Percentiles rank a stretch among this genome's conserved stretches.
phyloP scores from a whole-genome alignment of 768 basidiomycete genomes.

The Boletus subcaerulescens region DNA sequence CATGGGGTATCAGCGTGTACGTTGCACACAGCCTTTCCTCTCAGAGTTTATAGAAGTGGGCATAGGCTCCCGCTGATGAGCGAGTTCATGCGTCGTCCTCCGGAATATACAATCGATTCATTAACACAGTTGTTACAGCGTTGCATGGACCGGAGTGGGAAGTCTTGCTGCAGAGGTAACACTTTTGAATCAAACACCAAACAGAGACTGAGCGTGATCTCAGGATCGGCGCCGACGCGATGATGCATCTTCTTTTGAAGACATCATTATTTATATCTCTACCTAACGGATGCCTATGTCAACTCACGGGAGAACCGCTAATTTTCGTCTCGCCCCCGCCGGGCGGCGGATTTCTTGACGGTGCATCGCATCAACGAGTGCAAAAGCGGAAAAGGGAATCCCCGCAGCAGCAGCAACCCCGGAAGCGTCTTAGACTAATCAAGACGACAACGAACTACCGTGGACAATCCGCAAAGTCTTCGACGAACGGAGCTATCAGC shows the following conservation, averaged over 20 bases:
- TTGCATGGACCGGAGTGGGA: slow-evolving; percentile 69
- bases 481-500: slow-evolving; percentile 1
- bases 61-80: slow-evolving; percentile 30
- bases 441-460: background rate
- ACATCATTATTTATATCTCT: slow-evolving; percentile 74
- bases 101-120: slow-evolving; percentile 55
- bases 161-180: slow-evolving; percentile 55
- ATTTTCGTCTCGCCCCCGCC: slow-evolving; percentile 38
- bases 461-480: slow-evolving; percentile 3
- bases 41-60: background rate
- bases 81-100: slow-evolving; percentile 39
- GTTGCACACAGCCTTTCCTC: slow-evolving; percentile 9
- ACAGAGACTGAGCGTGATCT: background rate
- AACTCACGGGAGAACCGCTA: slow-evolving; percentile 74
- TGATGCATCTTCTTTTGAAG: slow-evolving; percentile 75
- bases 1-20: slow-evolving; percentile 59
- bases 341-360: slow-evolving; percentile 9
- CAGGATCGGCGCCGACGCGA: slow-evolving; percentile 75
- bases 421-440: slow-evolving; percentile 28
- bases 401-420: slow-evolving; percentile 13
- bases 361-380: background rate
- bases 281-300: slow-evolving; percentile 82
- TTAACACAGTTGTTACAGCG: slow-evolving; percentile 74
- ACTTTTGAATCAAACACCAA: background rate
- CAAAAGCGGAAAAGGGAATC: slow-evolving; percentile 25